Conservation (phyloP, 768 basidiomycete species). For the Tylopilus intermedius region DNA sequence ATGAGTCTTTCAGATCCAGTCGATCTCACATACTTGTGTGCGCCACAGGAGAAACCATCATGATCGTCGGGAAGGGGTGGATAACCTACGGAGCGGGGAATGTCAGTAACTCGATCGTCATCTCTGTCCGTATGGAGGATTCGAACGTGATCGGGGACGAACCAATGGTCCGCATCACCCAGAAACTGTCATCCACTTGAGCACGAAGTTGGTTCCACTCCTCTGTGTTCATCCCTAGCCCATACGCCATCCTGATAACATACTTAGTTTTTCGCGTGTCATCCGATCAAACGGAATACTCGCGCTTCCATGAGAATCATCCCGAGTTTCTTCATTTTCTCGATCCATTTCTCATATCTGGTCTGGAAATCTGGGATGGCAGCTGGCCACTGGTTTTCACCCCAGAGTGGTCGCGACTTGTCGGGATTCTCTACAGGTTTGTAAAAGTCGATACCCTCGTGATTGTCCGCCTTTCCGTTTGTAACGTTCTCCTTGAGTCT, state of each 20-base stretch:
- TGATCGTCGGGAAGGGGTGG: slow-evolving; percentile 77
- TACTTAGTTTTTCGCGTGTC: not conserved
- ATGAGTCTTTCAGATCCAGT: not conserved
- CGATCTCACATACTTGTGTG: slow-evolving; percentile 60
- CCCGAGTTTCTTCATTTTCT: slow-evolving; percentile 82
- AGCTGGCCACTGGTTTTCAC: slow-evolving; percentile 82
- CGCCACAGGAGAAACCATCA: slow-evolving; percentile 85
- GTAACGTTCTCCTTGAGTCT: slow-evolving; percentile 82
- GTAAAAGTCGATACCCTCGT: slow-evolving; percentile 83
- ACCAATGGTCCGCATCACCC: slow-evolving; percentile 87
- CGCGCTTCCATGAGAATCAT: slow-evolving; percentile 83
- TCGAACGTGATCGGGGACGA: not conserved
- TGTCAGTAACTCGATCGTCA: not conserved
- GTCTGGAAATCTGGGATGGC: slow-evolving; percentile 48
- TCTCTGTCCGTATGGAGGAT: not conserved
- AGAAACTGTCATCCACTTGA: slow-evolving; percentile 81
- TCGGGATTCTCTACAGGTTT: slow-evolving; percentile 66
- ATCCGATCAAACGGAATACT: slow-evolving; percentile 24
- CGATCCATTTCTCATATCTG: slow-evolving; percentile 70
- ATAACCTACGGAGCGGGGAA: slow-evolving; percentile 51
- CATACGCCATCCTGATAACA: slow-evolving; percentile 65
- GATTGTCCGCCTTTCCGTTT: slow-evolving; percentile 76
- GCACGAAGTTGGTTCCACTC: slow-evolving; percentile 68
- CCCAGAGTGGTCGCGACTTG: slow-evolving; percentile 68
- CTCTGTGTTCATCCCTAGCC: slow-evolving; percentile 63